These are phyloP conservation scores for Lipomyces mesembrius DNA, from an alignment of 805 yeast species.

Conservation along the genomic window DNA sequence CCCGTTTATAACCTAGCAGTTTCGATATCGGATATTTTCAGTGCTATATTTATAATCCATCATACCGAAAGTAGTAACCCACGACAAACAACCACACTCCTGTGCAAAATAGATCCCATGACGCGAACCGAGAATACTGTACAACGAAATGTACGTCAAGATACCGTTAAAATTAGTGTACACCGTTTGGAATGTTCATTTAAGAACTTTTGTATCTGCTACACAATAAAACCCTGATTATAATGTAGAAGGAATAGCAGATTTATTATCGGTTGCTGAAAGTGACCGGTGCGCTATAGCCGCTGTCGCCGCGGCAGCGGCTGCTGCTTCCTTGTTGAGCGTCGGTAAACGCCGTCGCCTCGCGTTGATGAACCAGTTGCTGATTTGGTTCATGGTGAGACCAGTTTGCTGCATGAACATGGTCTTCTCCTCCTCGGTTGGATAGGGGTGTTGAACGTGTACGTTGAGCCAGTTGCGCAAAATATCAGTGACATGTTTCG, in stretches of 20 bases:
- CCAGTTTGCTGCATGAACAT: conserved; percentile 73
- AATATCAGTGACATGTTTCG: conserved; percentile 75
- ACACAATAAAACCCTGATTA: not conserved
- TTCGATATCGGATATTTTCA: not conserved
- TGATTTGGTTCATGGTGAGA: conserved; percentile 75
- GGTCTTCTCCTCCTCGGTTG: conserved; percentile 76
- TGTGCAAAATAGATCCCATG: not conserved
- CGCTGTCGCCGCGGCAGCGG: conserved; percentile 21
- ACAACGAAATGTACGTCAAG: not conserved
- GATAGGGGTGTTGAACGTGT: conserved; percentile 81
- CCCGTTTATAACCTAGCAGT: not conserved
- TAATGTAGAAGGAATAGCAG: not conserved
- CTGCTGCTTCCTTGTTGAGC: conserved; percentile 35
- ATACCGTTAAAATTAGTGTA: not conserved
- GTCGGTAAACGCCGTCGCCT: conserved; percentile 69
- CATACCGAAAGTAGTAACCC: not conserved
- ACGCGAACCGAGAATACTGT: not conserved
- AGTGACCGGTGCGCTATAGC: not conserved
- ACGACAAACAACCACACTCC: not conserved
- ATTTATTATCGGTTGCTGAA: not conserved
- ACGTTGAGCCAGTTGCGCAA: conserved; percentile 73
- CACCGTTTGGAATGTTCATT: not conserved
- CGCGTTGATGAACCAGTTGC: conserved; percentile 89
- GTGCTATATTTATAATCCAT: not conserved
- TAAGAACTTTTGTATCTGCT: not conserved